Evolutionary conservation across 805 yeast genomes (phyloP).

Genomic region (Lachancea fermentati): DNA sequence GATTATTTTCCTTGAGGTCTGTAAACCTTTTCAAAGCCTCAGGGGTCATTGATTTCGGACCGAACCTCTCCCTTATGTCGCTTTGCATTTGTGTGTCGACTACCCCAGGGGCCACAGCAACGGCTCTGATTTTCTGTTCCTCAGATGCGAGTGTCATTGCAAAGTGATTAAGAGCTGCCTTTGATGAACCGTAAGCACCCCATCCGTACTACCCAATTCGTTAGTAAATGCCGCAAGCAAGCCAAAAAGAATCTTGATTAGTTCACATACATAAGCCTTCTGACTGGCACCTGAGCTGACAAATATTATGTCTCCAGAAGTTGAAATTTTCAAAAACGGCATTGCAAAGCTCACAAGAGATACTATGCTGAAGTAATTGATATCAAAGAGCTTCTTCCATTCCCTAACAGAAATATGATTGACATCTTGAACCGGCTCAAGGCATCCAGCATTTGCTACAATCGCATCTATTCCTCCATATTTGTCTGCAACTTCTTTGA

Average conservation of each 20-base stretch:
- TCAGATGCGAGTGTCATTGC: conserved; percentile 63
- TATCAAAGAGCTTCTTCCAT: conserved; percentile 64
- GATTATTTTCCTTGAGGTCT: conserved; percentile 50
- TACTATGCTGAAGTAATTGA: conserved; percentile 75
- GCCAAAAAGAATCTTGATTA: neutral
- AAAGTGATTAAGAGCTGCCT: conserved; percentile 84
- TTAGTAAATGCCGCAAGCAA: conserved; percentile 1
- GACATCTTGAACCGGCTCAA: conserved; percentile 70
- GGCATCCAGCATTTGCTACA: conserved; percentile 75
- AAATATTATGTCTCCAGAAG: conserved; percentile 58
- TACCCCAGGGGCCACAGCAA: conserved; percentile 90
- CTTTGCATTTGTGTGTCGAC: conserved; percentile 88
- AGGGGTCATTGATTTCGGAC: conserved; percentile 54
- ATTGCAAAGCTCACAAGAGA: conserved; percentile 48
- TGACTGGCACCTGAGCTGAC: conserved; percentile 89
- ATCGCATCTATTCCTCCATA: conserved; percentile 60
- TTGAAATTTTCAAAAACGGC: conserved; percentile 48
- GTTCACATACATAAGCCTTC: conserved; percentile 39
- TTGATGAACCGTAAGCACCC: conserved; percentile 89
- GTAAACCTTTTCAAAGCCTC: conserved; percentile 56
- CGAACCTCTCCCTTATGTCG: conserved; percentile 61
- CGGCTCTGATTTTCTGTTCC: conserved; percentile 43
- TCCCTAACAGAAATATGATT: conserved; percentile 34
- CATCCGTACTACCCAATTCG: conserved; percentile 51
- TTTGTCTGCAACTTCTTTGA: conserved; percentile 40